phyloP scores from a whole-genome alignment of 805 yeast species.

The Diddensiella transvaalensis region DNA sequence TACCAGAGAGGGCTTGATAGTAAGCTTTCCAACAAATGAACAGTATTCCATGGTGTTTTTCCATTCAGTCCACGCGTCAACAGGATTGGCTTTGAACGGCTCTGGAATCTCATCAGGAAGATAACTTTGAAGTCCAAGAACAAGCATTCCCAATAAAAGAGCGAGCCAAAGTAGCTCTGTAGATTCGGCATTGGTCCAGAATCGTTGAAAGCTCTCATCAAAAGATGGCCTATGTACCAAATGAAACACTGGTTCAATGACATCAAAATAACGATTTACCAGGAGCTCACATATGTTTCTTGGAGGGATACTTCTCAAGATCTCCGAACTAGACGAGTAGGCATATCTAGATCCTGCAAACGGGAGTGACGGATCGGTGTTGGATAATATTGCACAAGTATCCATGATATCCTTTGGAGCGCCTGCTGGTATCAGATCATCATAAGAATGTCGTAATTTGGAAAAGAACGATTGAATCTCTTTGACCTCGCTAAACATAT shows the following conservation, averaged over 20 bases:
- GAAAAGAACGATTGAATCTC: constrained; percentile 24
- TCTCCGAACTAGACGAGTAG: constrained; percentile 17
- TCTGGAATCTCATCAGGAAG: constrained; percentile 24
- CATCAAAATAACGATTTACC: constrained; percentile 28
- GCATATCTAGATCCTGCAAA: constrained; percentile 19
- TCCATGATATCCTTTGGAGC: not conserved
- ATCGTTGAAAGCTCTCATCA: constrained; percentile 25
- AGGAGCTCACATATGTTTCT: constrained; percentile 24
- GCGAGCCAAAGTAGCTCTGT: constrained; percentile 32
- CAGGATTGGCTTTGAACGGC: constrained; percentile 18
- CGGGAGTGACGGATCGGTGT: constrained; percentile 12
- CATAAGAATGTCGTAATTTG: constrained; percentile 12
- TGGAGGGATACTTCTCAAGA: constrained; percentile 27
- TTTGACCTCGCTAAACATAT: constrained; percentile 28
- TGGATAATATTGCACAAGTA: not conserved
- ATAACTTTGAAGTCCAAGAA: constrained; percentile 29
- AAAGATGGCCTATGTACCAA: constrained; percentile 31
- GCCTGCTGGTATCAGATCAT: constrained; percentile 7
- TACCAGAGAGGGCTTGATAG: constrained; percentile 30
- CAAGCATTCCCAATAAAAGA: constrained; percentile 27
- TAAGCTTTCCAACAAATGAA: constrained; percentile 29
- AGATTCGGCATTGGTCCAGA: constrained; percentile 29
- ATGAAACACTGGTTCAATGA: constrained; percentile 28
- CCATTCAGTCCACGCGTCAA: constrained; percentile 28
- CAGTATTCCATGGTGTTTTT: constrained; percentile 30